Conservation (phyloP, 1,284 basidiomycete species). For the Trichosporon inkin region DNA sequence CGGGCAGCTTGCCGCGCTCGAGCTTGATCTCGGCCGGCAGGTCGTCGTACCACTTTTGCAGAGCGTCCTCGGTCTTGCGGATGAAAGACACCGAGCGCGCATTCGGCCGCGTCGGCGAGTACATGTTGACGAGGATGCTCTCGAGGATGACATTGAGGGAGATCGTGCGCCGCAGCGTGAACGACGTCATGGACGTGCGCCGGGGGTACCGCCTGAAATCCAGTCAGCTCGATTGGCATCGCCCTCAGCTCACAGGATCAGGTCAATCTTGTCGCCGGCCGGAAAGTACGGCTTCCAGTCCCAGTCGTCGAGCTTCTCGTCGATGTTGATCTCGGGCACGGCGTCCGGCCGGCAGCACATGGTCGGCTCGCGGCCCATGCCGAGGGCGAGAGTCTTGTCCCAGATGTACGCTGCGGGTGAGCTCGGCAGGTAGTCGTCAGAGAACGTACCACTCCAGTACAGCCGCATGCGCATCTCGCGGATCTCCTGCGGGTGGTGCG, state of each 20-base stretch:
- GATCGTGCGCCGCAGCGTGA: conserved; percentile 16
- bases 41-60: conserved; percentile 14
- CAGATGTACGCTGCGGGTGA: conserved; percentile 20
- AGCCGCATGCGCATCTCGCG: conserved; percentile 23
- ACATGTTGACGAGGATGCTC: conserved; percentile 30
- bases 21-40: conserved; percentile 15
- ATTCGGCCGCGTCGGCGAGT: conserved; percentile 26
- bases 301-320: conserved; percentile 21
- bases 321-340: conserved; percentile 11
- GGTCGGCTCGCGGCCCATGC: conserved; percentile 27
- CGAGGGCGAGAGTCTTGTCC: conserved; percentile 24
- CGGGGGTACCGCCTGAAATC: conserved; percentile 15
- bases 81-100: conserved; percentile 24
- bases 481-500: conserved; percentile 22
- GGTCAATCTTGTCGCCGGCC: conserved; percentile 13
- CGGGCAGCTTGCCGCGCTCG: conserved; percentile 15
- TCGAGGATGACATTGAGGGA: conserved; percentile 29
- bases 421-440: not conserved
- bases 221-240: not conserved
- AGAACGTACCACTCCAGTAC: conserved; percentile 25
- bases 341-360: conserved; percentile 14
- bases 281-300: conserved; percentile 20
- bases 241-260: not conserved
- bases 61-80: conserved; percentile 16
- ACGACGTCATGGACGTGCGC: conserved; percentile 16